A percentile compares a stretch with the other conserved stretches of the same genome.
phyloP scores from a whole-genome alignment of 129 eudicot genomes.

The Lactuca saligna region DNA sequence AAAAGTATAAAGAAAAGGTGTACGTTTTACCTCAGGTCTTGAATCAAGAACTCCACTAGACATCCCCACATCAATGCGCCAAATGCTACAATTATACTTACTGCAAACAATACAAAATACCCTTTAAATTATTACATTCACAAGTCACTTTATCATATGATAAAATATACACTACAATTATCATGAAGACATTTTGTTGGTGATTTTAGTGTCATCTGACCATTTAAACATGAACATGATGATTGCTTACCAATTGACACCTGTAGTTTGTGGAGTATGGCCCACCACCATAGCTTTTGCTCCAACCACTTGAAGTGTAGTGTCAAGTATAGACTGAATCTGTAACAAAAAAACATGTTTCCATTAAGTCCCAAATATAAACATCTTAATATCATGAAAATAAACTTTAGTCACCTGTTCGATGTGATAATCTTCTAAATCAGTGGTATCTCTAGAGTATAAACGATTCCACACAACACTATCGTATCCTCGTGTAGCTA shows the following conservation, averaged over 20 bases:
- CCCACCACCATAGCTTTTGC: slow-evolving; percentile 99
- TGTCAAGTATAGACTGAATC: slow-evolving; percentile 72
- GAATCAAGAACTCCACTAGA: slow-evolving; percentile 98
- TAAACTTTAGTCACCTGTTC: slow-evolving; percentile 49
- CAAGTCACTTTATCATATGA: background rate
- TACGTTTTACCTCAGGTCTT: slow-evolving; percentile 80
- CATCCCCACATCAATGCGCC: slow-evolving; percentile 99
- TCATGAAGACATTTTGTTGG: background rate
- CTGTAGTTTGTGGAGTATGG: slow-evolving; percentile 89
- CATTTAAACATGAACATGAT: background rate
- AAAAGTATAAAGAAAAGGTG: slow-evolving; percentile 7
- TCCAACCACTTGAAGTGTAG: slow-evolving; percentile 75
- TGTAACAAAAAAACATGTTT: slow-evolving; percentile 22
- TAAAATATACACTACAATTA: background rate
- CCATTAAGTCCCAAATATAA: background rate
- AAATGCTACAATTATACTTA: slow-evolving; percentile 77
- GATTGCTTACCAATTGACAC: slow-evolving; percentile 79
- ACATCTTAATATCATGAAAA: background rate
- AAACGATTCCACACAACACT: slow-evolving; percentile 98
- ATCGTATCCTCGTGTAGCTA: slow-evolving; percentile 92
- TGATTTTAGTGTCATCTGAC: no score
- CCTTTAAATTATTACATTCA: background rate
- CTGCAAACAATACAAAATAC: slow-evolving; percentile 42
- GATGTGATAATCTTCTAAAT: slow-evolving; percentile 60
- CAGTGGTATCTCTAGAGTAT: slow-evolving; percentile 76